Percentiles rank a stretch among this genome's conserved stretches.
phyloP scores from a whole-genome alignment of 257 asterid species.

The Capsicum chinense region DNA sequence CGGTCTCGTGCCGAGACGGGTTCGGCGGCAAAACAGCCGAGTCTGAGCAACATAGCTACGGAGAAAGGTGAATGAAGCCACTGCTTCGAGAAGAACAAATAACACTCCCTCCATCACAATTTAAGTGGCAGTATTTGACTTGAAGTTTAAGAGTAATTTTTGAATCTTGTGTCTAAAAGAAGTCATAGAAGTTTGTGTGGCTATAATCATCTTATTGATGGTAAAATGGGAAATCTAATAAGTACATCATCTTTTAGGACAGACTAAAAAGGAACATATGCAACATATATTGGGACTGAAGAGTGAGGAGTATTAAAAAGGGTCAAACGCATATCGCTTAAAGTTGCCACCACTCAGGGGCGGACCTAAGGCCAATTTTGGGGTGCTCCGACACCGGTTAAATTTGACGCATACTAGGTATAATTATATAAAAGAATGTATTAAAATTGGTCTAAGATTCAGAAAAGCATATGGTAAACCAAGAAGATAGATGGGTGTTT shows the following conservation, averaged over 20 bases:
- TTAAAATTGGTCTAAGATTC: no score
- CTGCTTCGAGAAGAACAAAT: not conserved
- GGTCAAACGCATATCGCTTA: not conserved
- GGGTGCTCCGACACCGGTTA: no score
- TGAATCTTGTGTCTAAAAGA: not conserved
- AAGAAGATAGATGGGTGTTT: no score
- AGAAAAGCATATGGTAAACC: no score
- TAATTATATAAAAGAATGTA: no score
- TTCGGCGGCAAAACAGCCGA: no score
- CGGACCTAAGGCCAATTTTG: no score
- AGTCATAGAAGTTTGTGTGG: not conserved
- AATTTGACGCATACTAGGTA: no score
- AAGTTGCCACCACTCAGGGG: not conserved
- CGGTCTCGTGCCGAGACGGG: no score
- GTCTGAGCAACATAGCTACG: not conserved
- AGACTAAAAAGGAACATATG: not conserved
- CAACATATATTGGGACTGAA: not conserved
- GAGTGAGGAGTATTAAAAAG: not conserved
- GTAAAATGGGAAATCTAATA: constrained; percentile 3
- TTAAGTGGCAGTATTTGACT: constrained; percentile 2
- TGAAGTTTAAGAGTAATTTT: not conserved
- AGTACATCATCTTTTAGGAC: not conserved
- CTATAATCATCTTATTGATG: constrained; percentile 14
- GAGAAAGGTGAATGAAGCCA: constrained; percentile 1
- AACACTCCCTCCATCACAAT: not conserved